Evolutionary conservation across 371 early-diverging fungal genomes (phyloP), one percentile per base, ranked within the genome.

Genomic region (Mucor saturninus): DNA sequence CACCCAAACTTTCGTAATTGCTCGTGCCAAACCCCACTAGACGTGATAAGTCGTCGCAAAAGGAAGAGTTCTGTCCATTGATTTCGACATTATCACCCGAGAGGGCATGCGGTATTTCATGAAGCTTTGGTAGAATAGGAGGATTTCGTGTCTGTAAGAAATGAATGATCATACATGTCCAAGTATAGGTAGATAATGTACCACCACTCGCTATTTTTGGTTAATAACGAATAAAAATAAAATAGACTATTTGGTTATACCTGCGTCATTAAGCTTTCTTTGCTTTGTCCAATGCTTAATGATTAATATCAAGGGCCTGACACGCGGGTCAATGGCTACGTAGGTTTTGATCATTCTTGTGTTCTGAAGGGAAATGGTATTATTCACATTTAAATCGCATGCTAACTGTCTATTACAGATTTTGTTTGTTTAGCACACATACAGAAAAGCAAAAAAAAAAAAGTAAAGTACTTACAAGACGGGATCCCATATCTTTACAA

Each of bases 161-260:
- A 66, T 93, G 90, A 64, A 97, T 74, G 32, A 90, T 86, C 85
- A 96, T 90, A 69, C 91, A 92, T 15, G 92, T 93, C 96, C 96
- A 95, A 21, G 96, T 90, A 74, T 97, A 97, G 2, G 93, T 92
- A 38, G 94, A 93, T 46, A 97, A 72, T 0, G 97, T 97, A 11
- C 97, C 97, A 48, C 96, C 95, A 61, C 88, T 90, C 10, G 91
- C 95, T 84, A 66, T 30, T 10, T 42, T 35, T 35, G 35, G 26
- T 8, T 21, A 6, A 39, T 15, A 39, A 37, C 15, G 29, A 31
- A 31, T 8, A 31, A 57, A 50, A 40, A 40, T n/a, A 61, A 48
- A 26, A 48, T 48, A 28, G 15, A 28, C 26, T 4, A 26, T 9
- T 6, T 67, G 59, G 6, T 54, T 63, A 45, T 81, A 85, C 62